Conservation (phyloP, 768 basidiomycete species). For the Lactarius sanguifluus region DNA sequence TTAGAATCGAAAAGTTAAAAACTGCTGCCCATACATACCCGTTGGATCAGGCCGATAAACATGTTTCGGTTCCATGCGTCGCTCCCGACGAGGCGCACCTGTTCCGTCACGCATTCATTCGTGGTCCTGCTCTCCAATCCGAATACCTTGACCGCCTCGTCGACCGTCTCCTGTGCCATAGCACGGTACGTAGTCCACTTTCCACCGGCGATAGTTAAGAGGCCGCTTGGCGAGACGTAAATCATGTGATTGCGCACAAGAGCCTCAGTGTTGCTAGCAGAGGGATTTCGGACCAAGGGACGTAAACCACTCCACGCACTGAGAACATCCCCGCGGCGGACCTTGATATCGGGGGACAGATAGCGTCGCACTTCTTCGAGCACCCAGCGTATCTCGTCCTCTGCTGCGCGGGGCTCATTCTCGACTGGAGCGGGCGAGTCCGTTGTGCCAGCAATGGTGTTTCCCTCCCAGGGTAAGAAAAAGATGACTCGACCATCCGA, state of each 20-base stretch:
- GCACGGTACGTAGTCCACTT: slow-evolving; percentile 99
- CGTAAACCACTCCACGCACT: slow-evolving; percentile 94
- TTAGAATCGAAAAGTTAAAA: slow-evolving; percentile 1
- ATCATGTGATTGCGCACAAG: slow-evolving; percentile 95
- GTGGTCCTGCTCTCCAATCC: slow-evolving; percentile 53
- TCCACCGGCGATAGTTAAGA: slow-evolving; percentile 93
- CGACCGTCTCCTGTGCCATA: slow-evolving; percentile 95
- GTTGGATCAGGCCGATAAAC: slow-evolving; percentile 94
- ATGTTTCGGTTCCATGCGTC: slow-evolving; percentile 95
- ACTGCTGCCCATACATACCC: slow-evolving; percentile 47
- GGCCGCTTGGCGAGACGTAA: slow-evolving; percentile 71
- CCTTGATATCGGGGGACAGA: slow-evolving; percentile 88
- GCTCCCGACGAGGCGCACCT: slow-evolving; percentile 82
- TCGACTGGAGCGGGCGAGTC: slow-evolving; percentile 76
- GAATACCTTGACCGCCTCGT: slow-evolving; percentile 80
- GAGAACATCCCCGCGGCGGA: slow-evolving; percentile 91
- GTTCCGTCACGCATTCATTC: slow-evolving; percentile 74
- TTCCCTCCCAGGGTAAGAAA: slow-evolving; percentile 98
- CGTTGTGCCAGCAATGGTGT: slow-evolving; percentile 96
- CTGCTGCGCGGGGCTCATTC: slow-evolving; percentile 75
- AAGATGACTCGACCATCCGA: slow-evolving; percentile 98
- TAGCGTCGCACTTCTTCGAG: slow-evolving; percentile 90
- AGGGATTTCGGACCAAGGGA: slow-evolving; percentile 84
- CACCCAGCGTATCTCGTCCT: slow-evolving; percentile 97
- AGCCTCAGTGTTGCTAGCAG: slow-evolving; percentile 73